Evolutionary conservation across 208 protist genomes (phyloP), one percentile per base, ranked within the genome.

Genomic region (Crithidia mellificae): DNA sequence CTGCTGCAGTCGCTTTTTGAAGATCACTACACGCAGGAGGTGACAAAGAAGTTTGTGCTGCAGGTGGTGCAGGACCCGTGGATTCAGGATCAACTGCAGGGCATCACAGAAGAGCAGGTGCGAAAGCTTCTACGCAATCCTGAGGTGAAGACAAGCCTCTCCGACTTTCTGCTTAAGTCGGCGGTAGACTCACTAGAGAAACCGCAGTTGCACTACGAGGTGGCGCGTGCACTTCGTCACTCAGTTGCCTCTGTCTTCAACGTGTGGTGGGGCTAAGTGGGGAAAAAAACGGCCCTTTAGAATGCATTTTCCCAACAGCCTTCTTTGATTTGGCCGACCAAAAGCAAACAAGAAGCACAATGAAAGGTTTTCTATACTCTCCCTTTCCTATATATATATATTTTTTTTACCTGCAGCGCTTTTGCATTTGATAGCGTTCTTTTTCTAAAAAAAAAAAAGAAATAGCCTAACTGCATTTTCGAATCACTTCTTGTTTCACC

Each of bases 41-140:
- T 95, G 43, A 94, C 88, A 6, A 96, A 95, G 64, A 94, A 95
- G 74, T 96, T 96, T 69, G 87, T 96, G 8, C 56, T 96, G 25
- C 84, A 64, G 43, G 89, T 92, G 12, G 68, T 96, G 43, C 81
- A 83, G 20, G 89, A 94, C 55, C 84, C 85, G 15, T 96, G 88
- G 88, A 87, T 94, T 44, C 77, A 88, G 51, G 91, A 94, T 30
- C 87, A 96, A 56, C 54, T 96, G 27, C 85, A 91, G 22, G 47
- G 63, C 7, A 91, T 96, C 51, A 87, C 87, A 11, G 90, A 87
- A 54, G 85, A 93, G 39, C 82, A 92, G 57, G 81, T 84, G 44
- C 75, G 81, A 8, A 77, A 68, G 39, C 72, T 96, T 32, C 77
- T 96, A 27, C 55, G 76, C 22, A 80, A 90, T 63, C 72, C 65